These are phyloP conservation scores for Magnusiomyces suaveolens DNA, from an alignment of 1,139 yeast species.

Conservation along the genomic window DNA sequence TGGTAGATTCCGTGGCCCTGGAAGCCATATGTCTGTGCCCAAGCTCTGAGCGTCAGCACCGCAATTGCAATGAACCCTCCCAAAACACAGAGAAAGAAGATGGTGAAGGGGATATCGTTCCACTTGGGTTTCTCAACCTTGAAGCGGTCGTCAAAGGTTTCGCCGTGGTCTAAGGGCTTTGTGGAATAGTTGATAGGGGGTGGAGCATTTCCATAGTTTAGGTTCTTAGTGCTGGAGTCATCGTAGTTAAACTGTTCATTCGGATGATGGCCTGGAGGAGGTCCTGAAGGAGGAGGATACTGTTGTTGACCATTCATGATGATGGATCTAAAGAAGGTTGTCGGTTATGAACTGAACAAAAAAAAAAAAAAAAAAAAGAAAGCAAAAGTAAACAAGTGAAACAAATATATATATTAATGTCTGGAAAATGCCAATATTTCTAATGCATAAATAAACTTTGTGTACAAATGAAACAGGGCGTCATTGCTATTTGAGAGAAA, in stretches of 20 bases:
- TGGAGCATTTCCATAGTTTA: conserved; percentile 2
- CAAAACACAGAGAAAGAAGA: conserved; percentile 52
- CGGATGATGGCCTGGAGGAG: conserved; percentile 4
- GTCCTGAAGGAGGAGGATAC: not conserved
- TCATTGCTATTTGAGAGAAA: too few relatives aligned
- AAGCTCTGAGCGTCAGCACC: conserved; percentile 56
- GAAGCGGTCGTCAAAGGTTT: conserved; percentile 57
- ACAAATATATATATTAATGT: too few relatives aligned
- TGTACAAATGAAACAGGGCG: too few relatives aligned
- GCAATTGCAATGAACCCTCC: conserved; percentile 68
- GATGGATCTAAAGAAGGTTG: too few relatives aligned
- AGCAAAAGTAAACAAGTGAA: too few relatives aligned
- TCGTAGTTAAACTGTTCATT: conserved; percentile 3
- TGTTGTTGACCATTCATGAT: too few relatives aligned
- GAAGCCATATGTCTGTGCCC: conserved; percentile 43
- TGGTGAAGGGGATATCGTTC: conserved; percentile 49
- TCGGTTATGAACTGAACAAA: too few relatives aligned
- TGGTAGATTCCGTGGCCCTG: conserved; percentile 63
- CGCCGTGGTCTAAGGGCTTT: conserved; percentile 30
- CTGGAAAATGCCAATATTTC: too few relatives aligned
- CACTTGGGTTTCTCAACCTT: conserved; percentile 53
- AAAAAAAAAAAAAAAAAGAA: too few relatives aligned
- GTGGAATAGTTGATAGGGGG: conserved; percentile 21
- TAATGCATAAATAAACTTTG: too few relatives aligned
- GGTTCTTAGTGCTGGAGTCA: conserved; percentile 12